Conservation (phyloP, 2,329 filamentous ascomycete genomes). For the Ceratocystis alfenasii region DNA sequence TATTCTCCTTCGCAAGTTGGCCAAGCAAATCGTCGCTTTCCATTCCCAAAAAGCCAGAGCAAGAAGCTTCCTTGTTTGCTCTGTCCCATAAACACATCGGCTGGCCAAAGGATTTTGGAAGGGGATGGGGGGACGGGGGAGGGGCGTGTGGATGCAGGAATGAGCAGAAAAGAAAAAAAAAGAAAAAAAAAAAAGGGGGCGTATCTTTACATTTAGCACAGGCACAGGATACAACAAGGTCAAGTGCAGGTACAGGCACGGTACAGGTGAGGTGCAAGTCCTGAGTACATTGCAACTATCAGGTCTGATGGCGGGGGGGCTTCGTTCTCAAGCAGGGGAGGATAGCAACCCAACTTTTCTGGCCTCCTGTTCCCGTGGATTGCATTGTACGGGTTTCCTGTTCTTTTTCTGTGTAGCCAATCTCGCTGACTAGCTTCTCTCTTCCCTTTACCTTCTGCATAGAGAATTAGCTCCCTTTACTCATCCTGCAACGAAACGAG, state of each 20-base stretch:
- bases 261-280: not conserved
- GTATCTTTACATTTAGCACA: not conserved
- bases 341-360: too few relatives aligned
- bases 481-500: too few relatives aligned
- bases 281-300: not conserved
- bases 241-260: not conserved
- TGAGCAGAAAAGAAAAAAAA: not conserved
- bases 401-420: not conserved
- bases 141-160: not conserved
- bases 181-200: not conserved
- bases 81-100: constrained; percentile 3
- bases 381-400: not conserved
- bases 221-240: not conserved
- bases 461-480: too few relatives aligned
- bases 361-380: not conserved
- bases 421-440: too few relatives aligned
- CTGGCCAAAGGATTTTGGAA: not conserved
- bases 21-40: not conserved
- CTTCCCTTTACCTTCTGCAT: too few relatives aligned
- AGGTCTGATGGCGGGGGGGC: not conserved
- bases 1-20: not conserved
- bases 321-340: not conserved
- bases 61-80: constrained; percentile 3
- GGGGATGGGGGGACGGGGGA: not conserved
- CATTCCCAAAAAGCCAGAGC: not conserved